phyloP scores from a whole-genome alignment of 2,329 filamentous ascomycete genomes.

The Trichoderma citrinoviride region DNA sequence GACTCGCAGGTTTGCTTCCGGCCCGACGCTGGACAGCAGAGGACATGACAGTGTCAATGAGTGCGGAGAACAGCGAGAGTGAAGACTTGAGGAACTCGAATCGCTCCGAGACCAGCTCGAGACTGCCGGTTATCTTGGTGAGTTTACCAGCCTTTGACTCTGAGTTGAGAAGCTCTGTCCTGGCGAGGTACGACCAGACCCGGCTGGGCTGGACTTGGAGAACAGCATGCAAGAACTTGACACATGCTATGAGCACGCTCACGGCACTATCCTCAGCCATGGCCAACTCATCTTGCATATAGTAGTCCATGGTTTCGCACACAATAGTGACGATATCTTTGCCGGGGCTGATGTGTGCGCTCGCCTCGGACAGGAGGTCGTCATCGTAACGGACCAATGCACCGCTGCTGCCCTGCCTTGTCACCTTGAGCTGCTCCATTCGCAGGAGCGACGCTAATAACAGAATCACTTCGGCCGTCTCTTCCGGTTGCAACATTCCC shows the following conservation, averaged over 20 bases:
- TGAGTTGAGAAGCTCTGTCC: conserved; percentile 74
- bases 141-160: conserved; percentile 75
- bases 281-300: conserved; percentile 55
- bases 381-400: conserved; percentile 38
- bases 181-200: conserved; percentile 85
- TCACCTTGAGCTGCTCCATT: conserved; percentile 44
- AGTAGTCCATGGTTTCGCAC: conserved; percentile 78
- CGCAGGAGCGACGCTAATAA: conserved; percentile 70
- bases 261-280: conserved; percentile 64
- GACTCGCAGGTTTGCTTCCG: conserved; percentile 47
- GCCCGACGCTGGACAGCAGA: conserved; percentile 66
- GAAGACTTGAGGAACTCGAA: conserved; percentile 76
- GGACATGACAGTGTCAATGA: conserved; percentile 72
- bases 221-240: conserved; percentile 75
- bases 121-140: conserved; percentile 72
- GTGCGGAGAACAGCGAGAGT: conserved; percentile 67
- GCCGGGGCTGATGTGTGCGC: conserved; percentile 55
- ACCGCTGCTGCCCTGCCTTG: conserved; percentile 24
- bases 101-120: conserved; percentile 73
- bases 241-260: conserved; percentile 65
- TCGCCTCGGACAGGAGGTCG: conserved; percentile 53
- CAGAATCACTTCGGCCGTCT: conserved; percentile 69
- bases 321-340: conserved; percentile 78
- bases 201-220: conserved; percentile 73
- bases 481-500: conserved; percentile 55